Evolutionary conservation across 108 stramenopile species (phyloP).

Genomic region (Conticribra guillardii): DNA sequence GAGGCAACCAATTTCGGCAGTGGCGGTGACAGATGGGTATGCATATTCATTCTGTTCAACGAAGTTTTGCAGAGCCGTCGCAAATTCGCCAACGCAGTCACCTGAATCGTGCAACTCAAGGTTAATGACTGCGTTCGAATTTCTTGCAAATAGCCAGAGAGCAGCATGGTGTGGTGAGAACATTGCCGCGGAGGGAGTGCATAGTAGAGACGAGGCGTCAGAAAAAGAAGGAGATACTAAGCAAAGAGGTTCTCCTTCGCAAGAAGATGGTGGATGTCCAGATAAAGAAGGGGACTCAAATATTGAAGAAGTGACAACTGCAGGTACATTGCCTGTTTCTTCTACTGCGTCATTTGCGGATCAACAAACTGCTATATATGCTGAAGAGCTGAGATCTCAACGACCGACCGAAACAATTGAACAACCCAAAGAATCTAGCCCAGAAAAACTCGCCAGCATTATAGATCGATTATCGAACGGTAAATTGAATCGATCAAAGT

Average conservation of each 20-base stretch:
- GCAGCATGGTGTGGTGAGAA: not conserved
- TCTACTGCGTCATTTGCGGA: too few species aligned
- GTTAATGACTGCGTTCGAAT: not conserved
- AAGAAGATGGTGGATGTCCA: too few species aligned
- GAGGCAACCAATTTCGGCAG: conserved; percentile 1
- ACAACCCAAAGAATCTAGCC: not conserved
- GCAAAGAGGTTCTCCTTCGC: too few species aligned
- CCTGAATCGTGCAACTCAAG: not conserved
- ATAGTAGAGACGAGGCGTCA: not conserved
- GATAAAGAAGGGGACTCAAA: too few species aligned
- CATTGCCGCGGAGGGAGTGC: not conserved
- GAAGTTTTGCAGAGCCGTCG: too few species aligned
- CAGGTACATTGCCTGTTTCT: too few species aligned
- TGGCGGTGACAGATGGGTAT: conserved; percentile 6
- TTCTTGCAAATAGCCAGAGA: not conserved
- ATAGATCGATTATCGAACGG: conserved; percentile 2
- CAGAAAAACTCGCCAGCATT: not conserved
- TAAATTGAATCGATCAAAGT: conserved; percentile 7
- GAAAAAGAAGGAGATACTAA: too few species aligned
- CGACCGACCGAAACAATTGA: conserved; percentile 1
- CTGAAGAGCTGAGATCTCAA: too few species aligned
- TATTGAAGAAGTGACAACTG: too few species aligned
- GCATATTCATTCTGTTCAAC: not conserved
- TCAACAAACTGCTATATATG: too few species aligned
- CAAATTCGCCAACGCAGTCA: not conserved